Conservation (phyloP, 73 alveolate species). For the Stentor coeruleus region DNA sequence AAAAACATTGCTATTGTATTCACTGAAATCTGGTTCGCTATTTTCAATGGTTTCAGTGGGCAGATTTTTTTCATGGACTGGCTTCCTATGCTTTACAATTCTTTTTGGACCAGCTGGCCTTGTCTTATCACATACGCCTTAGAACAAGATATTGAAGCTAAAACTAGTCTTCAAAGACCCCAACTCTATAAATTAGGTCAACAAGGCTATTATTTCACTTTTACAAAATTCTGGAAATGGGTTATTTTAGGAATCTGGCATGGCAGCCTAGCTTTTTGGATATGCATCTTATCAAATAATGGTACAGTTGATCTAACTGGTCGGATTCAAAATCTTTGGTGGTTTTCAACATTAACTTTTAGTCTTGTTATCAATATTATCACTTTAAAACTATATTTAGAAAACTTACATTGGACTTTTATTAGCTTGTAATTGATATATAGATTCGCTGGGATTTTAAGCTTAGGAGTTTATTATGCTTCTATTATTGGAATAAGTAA, state of each 20-base stretch:
- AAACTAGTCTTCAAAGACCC: conserved; percentile 59
- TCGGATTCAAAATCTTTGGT: conserved; percentile 58
- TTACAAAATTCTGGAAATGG: conserved; percentile 76
- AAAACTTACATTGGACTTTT: conserved; percentile 64
- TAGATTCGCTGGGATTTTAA: conserved; percentile 52
- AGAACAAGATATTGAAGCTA: conserved; percentile 75
- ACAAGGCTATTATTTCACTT: conserved; percentile 58
- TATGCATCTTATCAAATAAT: conserved; percentile 43
- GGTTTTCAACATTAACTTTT: conserved; percentile 65
- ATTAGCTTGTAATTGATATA: conserved; percentile 47
- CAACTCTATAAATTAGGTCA: conserved; percentile 77
- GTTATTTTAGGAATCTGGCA: conserved; percentile 67
- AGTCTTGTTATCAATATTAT: conserved; percentile 73
- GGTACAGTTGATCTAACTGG: conserved; percentile 59
- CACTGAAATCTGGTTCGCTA: conserved; percentile 87
- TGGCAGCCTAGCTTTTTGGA: conserved; percentile 68
- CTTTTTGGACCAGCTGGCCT: conserved; percentile 90
- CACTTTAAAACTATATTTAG: conserved; percentile 64
- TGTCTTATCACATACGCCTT: conserved; percentile 74
- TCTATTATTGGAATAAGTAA: conserved; percentile 52
- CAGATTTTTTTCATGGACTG: conserved; percentile 93
- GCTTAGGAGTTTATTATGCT: conserved; percentile 72
- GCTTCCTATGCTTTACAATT: conserved; percentile 92
- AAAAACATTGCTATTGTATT: conserved; percentile 87
- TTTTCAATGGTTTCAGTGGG: conserved; percentile 89